phyloP scores from a whole-genome alignment of 306 rosid species.

The Acacia crassicarpa region DNA sequence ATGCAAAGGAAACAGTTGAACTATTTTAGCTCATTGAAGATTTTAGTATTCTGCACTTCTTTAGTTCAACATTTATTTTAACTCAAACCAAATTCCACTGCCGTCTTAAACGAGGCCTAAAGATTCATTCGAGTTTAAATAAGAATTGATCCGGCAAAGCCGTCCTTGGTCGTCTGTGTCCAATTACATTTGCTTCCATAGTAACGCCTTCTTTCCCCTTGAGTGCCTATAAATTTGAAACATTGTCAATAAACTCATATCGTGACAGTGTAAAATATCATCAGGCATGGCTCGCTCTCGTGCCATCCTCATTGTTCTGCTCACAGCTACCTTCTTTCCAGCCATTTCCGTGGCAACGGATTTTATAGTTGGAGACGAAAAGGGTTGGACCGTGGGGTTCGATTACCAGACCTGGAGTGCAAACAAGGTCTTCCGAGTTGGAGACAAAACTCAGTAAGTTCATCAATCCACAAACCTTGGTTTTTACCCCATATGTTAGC shows the following conservation, averaged over 20 bases:
- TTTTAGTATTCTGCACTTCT: neutral
- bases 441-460: slow-evolving; percentile 32
- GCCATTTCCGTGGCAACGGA: neutral
- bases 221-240: neutral
- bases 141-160: neutral
- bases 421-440: slow-evolving; percentile 33
- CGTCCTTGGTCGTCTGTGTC: neutral
- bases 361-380: slow-evolving; percentile 39
- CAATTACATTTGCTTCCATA: neutral
- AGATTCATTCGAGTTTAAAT: neutral
- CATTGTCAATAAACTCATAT: neutral
- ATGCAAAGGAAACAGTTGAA: neutral
- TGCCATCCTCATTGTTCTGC: neutral
- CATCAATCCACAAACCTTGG: neutral
- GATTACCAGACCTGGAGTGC: slow-evolving; percentile 36
- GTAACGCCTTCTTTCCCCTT: neutral
- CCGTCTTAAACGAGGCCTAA: neutral
- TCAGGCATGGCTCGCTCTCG: neutral
- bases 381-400: slow-evolving; percentile 32
- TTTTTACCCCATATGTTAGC: neutral
- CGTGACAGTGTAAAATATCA: neutral
- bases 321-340: neutral
- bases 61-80: neutral
- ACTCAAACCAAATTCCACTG: neutral
- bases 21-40: neutral